Evolutionary conservation across 2,329 filamentous ascomycete species (phyloP), one percentile per base, ranked within the genome.

Genomic region (Alternaria sp.): DNA sequence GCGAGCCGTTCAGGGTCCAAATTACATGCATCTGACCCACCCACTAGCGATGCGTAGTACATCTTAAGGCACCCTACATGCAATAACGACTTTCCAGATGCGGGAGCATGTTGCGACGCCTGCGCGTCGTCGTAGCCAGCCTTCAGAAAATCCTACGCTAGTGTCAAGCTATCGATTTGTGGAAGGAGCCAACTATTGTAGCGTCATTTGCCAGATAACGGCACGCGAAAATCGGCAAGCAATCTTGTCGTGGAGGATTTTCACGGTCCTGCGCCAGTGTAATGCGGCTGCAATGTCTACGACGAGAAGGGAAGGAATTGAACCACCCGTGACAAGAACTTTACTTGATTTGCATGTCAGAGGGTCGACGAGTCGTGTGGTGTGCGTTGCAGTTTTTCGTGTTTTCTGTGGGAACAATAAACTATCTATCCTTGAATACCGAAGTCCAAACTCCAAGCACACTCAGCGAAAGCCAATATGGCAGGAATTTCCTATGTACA

Each of bases 21-120:
- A 40, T 11, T 40, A 11, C n/a, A 7, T 18, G 18, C 8, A 10
- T 20, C 0, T 8, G 38, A n/a, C 38, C 38, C n/a, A 40, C n/a
- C 18, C 9, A 4, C 10, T 20, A n/a, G n/a, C 14, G 32, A 36
- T 0, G 11, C 14, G 0, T 36, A 6, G 32, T 36, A 14, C 12
- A 16, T 16, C 11, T 36, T 14, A 36, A 34, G 32, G 44, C 43
- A 62, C 40, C 49, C 53, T 40, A 53, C 44, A 41, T 43, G 52
- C 22, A 14, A 55, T 12, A 49, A 41, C 34, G 16, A 51, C 27
- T 25, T 46, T 38, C 54, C n/a, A 14, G 28, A 62, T 51, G 6
- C 8, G 59, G 59, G 44, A 43, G 25, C 32, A 62, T 62, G 50
- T 18, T 59, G 59, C 59, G 59, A 62, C 30, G 51, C 30, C 22